A percentile compares a stretch with the other conserved stretches of the same genome.
These are phyloP conservation scores for Ustilago lituana DNA, from an alignment of 1,284 basidiomycete species.

Conservation along the genomic window DNA sequence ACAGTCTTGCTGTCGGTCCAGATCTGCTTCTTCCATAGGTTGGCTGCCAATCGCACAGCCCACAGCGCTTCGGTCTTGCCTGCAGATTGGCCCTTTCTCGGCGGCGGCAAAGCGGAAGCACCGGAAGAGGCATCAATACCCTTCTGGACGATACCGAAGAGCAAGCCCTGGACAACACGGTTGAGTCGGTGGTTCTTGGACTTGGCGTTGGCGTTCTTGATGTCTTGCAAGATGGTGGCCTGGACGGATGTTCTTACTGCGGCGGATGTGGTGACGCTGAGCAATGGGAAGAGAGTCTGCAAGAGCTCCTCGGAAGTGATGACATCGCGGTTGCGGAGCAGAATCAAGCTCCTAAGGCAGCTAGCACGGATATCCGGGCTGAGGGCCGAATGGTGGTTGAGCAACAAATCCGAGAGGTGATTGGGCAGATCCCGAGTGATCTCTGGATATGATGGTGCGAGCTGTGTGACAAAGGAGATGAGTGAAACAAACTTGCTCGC, in stretches of 20 bases:
- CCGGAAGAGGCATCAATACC: conserved; percentile 72
- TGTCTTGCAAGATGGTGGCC: conserved; percentile 94
- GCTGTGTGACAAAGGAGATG: conserved; percentile 71
- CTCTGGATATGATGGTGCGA: conserved; percentile 66
- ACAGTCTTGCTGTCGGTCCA: conserved; percentile 96
- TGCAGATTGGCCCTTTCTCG: conserved; percentile 70
- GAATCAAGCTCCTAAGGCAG: conserved; percentile 69
- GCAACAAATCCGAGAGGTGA: conserved; percentile 58
- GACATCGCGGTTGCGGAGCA: conserved; percentile 90
- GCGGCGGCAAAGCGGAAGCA: conserved; percentile 15
- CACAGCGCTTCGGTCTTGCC: conserved; percentile 83
- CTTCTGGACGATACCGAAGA: conserved; percentile 94
- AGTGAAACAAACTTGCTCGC: conserved; percentile 58
- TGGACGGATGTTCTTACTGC: conserved; percentile 84
- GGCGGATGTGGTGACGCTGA: conserved; percentile 84
- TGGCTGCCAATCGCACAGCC: conserved; percentile 93
- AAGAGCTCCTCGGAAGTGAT: conserved; percentile 93
- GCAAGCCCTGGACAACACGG: conserved; percentile 91
- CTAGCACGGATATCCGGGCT: conserved; percentile 58
- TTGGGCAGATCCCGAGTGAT: conserved; percentile 54
- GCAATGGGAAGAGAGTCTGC: conserved; percentile 88
- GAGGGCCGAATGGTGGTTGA: conserved; percentile 62
- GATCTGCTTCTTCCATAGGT: conserved; percentile 91
- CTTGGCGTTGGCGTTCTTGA: conserved; percentile 87
- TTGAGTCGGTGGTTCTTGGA: conserved; percentile 96